These are phyloP conservation scores for Fusarium nygamai DNA, from an alignment of 2,329 filamentous ascomycete species.

Conservation along the genomic window DNA sequence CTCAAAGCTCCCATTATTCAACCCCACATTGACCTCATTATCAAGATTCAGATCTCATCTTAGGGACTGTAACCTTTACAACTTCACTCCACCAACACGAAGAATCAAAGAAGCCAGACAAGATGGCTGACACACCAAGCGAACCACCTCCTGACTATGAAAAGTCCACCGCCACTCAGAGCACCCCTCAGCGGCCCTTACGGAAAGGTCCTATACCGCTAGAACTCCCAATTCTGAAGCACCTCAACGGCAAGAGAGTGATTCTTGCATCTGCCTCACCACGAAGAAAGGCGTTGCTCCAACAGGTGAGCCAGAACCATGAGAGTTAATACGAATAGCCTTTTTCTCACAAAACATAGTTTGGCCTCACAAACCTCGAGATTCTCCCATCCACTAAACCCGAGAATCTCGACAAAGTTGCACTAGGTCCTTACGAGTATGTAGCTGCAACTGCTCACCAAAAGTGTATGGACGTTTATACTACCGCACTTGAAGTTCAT, in stretches of 20 bases:
- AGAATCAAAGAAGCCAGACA: background rate
- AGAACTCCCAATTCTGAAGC: constrained; percentile 79
- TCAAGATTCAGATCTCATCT: constrained; percentile 17
- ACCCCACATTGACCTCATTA: constrained; percentile 44
- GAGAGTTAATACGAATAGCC: no score
- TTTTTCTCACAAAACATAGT: constrained; percentile 54
- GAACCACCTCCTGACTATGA: constrained; percentile 60
- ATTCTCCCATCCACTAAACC: constrained; percentile 83
- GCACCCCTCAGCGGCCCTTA: constrained; percentile 42
- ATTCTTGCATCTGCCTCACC: constrained; percentile 93
- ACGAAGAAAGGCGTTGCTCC: constrained; percentile 81
- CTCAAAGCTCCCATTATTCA: constrained; percentile 31
- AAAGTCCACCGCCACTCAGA: constrained; percentile 53
- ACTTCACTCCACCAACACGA: constrained; percentile 16
- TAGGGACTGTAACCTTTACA: background rate
- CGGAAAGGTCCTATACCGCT: constrained; percentile 71
- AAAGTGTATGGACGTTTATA: constrained; percentile 82
- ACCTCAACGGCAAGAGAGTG: constrained; percentile 80
- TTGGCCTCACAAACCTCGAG: constrained; percentile 85
- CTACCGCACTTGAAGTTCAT: constrained; percentile 55
- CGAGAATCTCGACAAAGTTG: constrained; percentile 83
- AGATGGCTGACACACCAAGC: constrained; percentile 45
- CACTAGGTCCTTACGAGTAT: constrained; percentile 86
- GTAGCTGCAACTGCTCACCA: constrained; percentile 85
- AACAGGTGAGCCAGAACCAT: constrained; percentile 60